Base-by-base conservation (phyloP, 1,284 basidiomycete species). In the Apiotrichum siamense region DNA sequence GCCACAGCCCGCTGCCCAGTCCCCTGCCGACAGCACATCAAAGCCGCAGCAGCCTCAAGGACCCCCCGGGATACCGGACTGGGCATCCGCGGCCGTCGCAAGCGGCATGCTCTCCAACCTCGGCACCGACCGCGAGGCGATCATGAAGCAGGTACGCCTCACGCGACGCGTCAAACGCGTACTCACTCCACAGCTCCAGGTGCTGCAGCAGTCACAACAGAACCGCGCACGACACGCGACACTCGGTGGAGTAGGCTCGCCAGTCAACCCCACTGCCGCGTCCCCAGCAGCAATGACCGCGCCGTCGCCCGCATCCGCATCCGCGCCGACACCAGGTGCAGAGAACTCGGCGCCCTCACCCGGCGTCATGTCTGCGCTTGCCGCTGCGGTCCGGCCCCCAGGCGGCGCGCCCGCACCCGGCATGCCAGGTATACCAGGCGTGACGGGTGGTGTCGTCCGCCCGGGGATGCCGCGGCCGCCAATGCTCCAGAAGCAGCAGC, bases 91-190 rank as follows among this genome's bases (percentile, higher is more conserved):
- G 2, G 49, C 53, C n/a, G 49, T 45, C 25, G 55, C 58, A 1
- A 54, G 44, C 18, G 54, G 52, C 11, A 40, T 62, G 48, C 35
- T 66, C 15, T 40, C 51, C 21, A 51, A 52, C 32, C 40, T 63
- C 21, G 63, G 61, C 2, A 51, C 54, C 3, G 65, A 59, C 36
- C 63, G 62, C n/a, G 67, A 71, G 24, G 64, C 64, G 13, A 66
- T 71, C 35, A 61, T 71, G 59, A 67, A 66, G 52, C 69, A 71
- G 61, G 66, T 67, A 21, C 18, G 40, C 26, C 33, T 11, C 20
- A 15, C 38, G 23, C 23, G 11, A 20, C 41, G 13, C 23, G 35
- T 35, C 21, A 25, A 21, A 20, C 7, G 20, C 24, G 10, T 18
- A 15, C 47, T 45, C 32, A 47, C 23, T 7, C 5, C 10, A 2